Evolutionary conservation across 23 red algal genomes (phyloP), one percentile per base, ranked within the genome.

Genomic region (Cyanidiococcus yangmingshanensis): DNA sequence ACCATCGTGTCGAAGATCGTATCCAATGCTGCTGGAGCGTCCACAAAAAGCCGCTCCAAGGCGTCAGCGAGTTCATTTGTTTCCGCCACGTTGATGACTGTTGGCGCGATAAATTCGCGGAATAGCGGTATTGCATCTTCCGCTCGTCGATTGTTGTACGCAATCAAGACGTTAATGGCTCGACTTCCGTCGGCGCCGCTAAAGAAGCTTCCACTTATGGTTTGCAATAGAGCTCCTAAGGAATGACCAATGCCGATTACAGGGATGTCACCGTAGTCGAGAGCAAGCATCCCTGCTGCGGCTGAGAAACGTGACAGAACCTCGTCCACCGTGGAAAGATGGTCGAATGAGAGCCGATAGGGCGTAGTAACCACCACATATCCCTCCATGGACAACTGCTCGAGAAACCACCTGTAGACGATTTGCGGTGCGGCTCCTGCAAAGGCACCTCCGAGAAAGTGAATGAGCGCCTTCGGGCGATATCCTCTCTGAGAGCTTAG

Each of bases 391-490:
- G 58, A 75, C 16, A 96, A 74, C 35, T 58, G 57, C 1, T 77
- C 75, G 38, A 96, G 79, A 2, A 96, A 32, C 1, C 36, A 38
- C 12, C 41, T 41, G 67, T 96, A 96, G 50, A 76, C 59, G 7
- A 90, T 36, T 35, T 96, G 92, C 0, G 92, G 87, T 41, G 76
- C 82, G 0, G 84, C 79, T 1, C 76, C 85, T 31, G 90, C 80
- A 41, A 96, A 88, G 18, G 92, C 92, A 15, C 92, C 92, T 36
- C 92, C 92, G 50, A 96, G 35, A 75, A 96, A 96, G 74, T 96
- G 92, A 50, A 90, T 37, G 59, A 96, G 83, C 27, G 79, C 83
- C 58, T 58, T 71, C 0, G 68, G 18, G 0, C 68, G 38, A n/a
- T n/a, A n/a, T n/a, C n/a, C n/a, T n/a, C n/a, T n/a, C n/a, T n/a